Base-by-base conservation (phyloP, 352 stramenopile species). In the Phytophthora colocasiae region DNA sequence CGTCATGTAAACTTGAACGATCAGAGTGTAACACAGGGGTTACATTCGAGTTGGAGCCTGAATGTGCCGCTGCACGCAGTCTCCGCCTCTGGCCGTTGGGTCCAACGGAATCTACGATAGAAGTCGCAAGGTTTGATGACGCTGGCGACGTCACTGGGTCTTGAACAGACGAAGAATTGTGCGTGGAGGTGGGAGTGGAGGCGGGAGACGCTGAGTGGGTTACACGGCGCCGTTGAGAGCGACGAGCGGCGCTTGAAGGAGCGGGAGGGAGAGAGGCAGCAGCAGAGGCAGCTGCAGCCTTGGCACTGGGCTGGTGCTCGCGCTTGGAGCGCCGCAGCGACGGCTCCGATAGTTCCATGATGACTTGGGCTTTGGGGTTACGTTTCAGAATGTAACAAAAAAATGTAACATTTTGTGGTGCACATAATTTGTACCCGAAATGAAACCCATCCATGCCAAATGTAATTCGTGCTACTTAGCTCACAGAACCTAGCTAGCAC, bases 281-380 rank as follows among this genome's bases (percentile, higher is more conserved):
- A 1, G 66, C 24, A 1, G 50, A 49, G 3, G 69, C 49, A 5
- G 52, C 55, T 0, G 43, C 51, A 2, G 73, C 71, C 29, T 48
- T 64, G 38, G 61, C 41, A 14, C 58, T 75, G 7, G 60, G 57
- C 22, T 70, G 43, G 27, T 69, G 60, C 31, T 83, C 73, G 22
- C 78, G 66, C 73, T 73, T 79, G 24, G 78, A 84, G 31, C 73
- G 65, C 5, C 75, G 75, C 49, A 62, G 56, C 24, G 54, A 17
- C 4, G 36, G 27, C 10, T 66, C 46, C 26, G 58, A 53, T 10
- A 9, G 2, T 2, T 60, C 40, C 53, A 60, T 60, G n/a, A n/a
- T n/a, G n/a, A n/a, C n/a, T n/a, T n/a, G n/a, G n/a, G n/a, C n/a
- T n/a, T n/a, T n/a, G n/a, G n/a, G n/a, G 31, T 6, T 34, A 46